Evolutionary conservation across 73 alveolate genomes (phyloP).

Genomic region (Breviolum minutum): DNA sequence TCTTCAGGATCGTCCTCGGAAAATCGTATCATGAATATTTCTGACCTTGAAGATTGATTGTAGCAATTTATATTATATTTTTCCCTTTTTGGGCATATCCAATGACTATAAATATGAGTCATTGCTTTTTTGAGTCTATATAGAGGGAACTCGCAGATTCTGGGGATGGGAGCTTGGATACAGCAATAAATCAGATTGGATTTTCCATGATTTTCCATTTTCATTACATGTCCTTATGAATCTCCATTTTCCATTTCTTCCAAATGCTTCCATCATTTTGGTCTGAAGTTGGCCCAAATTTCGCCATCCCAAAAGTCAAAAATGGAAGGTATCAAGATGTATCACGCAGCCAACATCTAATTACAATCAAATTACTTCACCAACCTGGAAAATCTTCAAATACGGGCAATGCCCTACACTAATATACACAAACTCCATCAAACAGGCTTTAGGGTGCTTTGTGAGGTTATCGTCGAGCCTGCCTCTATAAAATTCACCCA

Average conservation of each 20-base stretch:
- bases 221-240: too few relatives aligned
- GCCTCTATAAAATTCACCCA: neutral
- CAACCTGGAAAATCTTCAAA: neutral
- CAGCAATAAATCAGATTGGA: too few relatives aligned
- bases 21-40: neutral
- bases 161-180: too few relatives aligned
- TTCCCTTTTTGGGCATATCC: neutral
- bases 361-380: neutral
- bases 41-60: neutral
- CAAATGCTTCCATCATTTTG: too few relatives aligned
- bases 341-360: neutral
- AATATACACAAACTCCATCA: neutral
- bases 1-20: neutral
- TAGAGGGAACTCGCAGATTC: too few relatives aligned
- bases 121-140: neutral
- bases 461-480: neutral
- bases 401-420: neutral
- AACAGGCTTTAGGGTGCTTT: neutral
- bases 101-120: neutral
- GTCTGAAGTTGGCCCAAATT: too few relatives aligned
- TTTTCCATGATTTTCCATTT: too few relatives aligned
- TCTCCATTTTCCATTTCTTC: too few relatives aligned
- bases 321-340: neutral
- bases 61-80: too few relatives aligned
- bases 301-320: too few relatives aligned